Evolutionary conservation across 2,329 filamentous ascomycete species (phyloP).

Genomic region (Colletotrichum cuscutae): DNA sequence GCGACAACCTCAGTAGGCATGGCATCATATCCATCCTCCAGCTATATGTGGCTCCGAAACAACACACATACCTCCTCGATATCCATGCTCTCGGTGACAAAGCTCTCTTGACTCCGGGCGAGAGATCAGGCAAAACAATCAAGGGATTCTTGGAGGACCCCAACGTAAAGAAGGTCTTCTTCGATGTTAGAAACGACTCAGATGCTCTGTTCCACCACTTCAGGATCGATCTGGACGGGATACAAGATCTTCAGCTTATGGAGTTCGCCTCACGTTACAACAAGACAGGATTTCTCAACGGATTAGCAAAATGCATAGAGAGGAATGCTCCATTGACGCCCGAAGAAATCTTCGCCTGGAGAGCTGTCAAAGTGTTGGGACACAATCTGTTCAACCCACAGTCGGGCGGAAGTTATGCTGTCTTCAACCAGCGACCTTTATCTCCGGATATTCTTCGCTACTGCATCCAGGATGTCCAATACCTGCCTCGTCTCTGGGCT

Average conservation of each 20-base stretch:
- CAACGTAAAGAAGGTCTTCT: slow-evolving; percentile 61
- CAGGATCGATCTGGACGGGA: slow-evolving; percentile 51
- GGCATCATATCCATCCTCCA: slow-evolving; percentile 58
- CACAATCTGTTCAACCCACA: slow-evolving; percentile 51
- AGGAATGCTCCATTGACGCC: slow-evolving; percentile 36
- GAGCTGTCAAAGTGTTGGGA: slow-evolving; percentile 49
- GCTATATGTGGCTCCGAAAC: slow-evolving; percentile 45
- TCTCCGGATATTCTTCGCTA: slow-evolving; percentile 50
- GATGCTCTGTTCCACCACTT: slow-evolving; percentile 62
- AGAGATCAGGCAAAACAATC: slow-evolving; percentile 35
- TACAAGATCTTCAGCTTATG: slow-evolving; percentile 67
- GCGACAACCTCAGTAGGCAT: slow-evolving; percentile 52
- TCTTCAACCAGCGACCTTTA: slow-evolving; percentile 60
- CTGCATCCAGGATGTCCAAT: slow-evolving; percentile 57
- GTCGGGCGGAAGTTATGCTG: slow-evolving; percentile 54
- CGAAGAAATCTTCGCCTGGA: slow-evolving; percentile 40
- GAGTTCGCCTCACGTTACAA: slow-evolving; percentile 52
- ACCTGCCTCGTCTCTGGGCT: slow-evolving; percentile 49
- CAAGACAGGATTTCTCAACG: slow-evolving; percentile 33
- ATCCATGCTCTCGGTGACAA: slow-evolving; percentile 47
- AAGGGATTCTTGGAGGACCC: slow-evolving; percentile 56
- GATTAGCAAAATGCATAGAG: slow-evolving; percentile 45
- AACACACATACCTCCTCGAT: slow-evolving; percentile 56
- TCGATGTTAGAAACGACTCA: slow-evolving; percentile 68
- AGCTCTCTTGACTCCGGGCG: slow-evolving; percentile 41